Conservation (phyloP, 495 filamentous ascomycete species). For the Neurospora tetrasperma region DNA sequence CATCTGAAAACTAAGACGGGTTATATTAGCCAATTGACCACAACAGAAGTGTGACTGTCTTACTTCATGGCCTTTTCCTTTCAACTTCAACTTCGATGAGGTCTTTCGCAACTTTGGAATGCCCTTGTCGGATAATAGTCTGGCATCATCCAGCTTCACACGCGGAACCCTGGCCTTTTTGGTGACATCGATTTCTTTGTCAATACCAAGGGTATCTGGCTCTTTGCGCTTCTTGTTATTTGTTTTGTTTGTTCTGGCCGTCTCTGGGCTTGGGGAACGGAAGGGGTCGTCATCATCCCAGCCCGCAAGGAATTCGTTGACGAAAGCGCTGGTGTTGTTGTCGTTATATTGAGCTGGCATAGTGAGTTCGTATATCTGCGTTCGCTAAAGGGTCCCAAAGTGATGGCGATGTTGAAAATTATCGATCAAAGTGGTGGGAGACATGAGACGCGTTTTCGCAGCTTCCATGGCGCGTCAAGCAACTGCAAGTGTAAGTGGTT, state of each 20-base stretch:
- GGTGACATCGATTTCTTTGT: slow-evolving; percentile 73
- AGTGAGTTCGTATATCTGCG: not conserved
- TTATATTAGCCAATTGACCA: not conserved
- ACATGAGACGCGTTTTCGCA: not conserved
- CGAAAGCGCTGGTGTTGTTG: not conserved
- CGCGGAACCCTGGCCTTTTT: slow-evolving; percentile 59
- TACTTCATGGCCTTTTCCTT: slow-evolving; percentile 92
- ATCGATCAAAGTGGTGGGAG: not conserved
- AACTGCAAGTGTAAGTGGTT: slow-evolving; percentile 4
- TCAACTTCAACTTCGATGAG: slow-evolving; percentile 65
- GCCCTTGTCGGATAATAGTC: slow-evolving; percentile 68
- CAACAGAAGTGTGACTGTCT: not conserved
- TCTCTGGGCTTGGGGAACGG: slow-evolving; percentile 21
- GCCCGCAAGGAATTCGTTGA: slow-evolving; percentile 5
- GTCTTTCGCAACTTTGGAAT: slow-evolving; percentile 71
- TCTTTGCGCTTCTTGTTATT: slow-evolving; percentile 25
- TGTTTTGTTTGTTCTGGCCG: slow-evolving; percentile 12
- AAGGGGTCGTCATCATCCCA: slow-evolving; percentile 27
- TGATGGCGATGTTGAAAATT: not conserved
- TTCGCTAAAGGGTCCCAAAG: not conserved
- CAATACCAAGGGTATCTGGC: slow-evolving; percentile 53
- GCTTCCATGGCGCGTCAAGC: not conserved
- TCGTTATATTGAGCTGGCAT: not conserved
- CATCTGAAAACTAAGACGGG: slow-evolving; percentile 64
- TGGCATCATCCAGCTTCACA: slow-evolving; percentile 79